phyloP scores from a whole-genome alignment of 495 filamentous ascomycete genomes.

The Aspergillus bridgeri region DNA sequence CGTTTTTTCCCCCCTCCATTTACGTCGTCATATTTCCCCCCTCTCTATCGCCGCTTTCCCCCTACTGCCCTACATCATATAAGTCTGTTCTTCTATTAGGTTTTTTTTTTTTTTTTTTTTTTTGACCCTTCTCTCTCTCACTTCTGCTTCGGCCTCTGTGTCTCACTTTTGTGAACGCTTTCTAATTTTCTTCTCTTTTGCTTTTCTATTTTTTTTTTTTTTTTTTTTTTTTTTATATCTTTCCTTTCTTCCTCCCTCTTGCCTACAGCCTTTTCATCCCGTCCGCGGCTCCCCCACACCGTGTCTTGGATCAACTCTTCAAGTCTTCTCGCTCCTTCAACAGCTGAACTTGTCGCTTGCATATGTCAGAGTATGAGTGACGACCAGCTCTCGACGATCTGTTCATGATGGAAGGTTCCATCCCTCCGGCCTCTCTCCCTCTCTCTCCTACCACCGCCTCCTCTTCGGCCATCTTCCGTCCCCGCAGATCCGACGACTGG shows the following conservation, averaged over 20 bases:
- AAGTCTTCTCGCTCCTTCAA: background rate
- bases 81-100: too few species aligned
- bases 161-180: background rate
- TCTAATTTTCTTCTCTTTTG: background rate
- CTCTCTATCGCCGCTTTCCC: background rate
- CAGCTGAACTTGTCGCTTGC: background rate
- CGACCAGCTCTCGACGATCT: constrained; percentile 4
- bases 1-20: background rate
- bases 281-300: background rate
- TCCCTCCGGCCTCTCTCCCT: constrained; percentile 23
- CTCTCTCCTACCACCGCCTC: constrained; percentile 15
- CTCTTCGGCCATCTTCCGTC: constrained; percentile 29
- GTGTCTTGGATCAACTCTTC: background rate
- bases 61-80: too few species aligned
- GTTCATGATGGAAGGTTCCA: constrained; percentile 27
- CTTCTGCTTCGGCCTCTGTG: constrained; percentile 1
- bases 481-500: constrained; percentile 44
- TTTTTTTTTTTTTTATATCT: constrained; percentile 3
- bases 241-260: constrained; percentile 1
- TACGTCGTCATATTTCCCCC: background rate
- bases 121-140: constrained; percentile 2
- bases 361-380: constrained; percentile 19
- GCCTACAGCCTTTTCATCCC: background rate
- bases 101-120: constrained; percentile 9
- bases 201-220: background rate